phyloP scores from a whole-genome alignment of 1,139 yeast species.

The Petasospora fabianii region DNA sequence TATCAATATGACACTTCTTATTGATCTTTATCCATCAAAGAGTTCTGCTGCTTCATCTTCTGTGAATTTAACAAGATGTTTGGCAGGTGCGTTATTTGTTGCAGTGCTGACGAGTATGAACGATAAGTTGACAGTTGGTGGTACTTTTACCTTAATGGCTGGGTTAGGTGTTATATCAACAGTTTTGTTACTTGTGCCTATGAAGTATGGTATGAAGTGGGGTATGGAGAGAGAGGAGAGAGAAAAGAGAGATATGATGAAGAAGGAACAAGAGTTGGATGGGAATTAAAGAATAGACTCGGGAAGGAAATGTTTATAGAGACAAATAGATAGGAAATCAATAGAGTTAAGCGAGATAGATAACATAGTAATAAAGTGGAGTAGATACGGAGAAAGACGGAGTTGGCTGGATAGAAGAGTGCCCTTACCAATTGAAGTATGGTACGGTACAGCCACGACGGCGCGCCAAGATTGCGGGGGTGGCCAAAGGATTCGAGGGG shows the following conservation, averaged over 20 bases:
- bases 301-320: no score
- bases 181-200: conserved; percentile 22
- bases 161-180: conserved; percentile 32
- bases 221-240: conserved; percentile 12
- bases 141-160: conserved; percentile 57
- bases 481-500: no score
- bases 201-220: conserved; percentile 28
- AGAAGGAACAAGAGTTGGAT: no score
- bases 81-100: conserved; percentile 56
- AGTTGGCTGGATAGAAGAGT: no score
- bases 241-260: not conserved
- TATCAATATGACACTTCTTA: conserved; percentile 50
- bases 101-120: conserved; percentile 62
- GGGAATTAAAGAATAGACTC: no score
- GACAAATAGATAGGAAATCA: no score
- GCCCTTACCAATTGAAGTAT: no score
- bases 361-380: no score
- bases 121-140: conserved; percentile 50
- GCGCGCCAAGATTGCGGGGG: no score
- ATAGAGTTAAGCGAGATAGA: no score
- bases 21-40: conserved; percentile 56
- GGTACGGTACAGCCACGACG: no score
- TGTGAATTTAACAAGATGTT: conserved; percentile 58
- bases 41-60: conserved; percentile 62
- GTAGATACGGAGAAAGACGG: no score